phyloP scores from a whole-genome alignment of 2,329 filamentous ascomycete genomes.

The Ceratocystiopsis minuta region DNA sequence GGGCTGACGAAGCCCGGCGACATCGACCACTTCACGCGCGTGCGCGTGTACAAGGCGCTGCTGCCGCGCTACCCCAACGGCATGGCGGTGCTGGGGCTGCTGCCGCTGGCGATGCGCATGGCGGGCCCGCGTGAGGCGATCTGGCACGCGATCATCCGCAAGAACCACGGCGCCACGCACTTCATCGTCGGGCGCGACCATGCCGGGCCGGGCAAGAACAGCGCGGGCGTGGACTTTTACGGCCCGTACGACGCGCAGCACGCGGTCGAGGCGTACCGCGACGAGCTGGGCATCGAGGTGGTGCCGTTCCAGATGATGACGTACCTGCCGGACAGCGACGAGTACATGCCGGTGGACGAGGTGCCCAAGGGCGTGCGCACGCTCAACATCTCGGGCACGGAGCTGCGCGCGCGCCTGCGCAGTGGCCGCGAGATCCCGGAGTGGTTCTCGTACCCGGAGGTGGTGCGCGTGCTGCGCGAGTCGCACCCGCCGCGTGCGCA shows the following conservation, averaged over 20 bases:
- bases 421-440: slow-evolving; percentile 90
- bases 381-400: slow-evolving; percentile 70
- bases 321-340: slow-evolving; percentile 90
- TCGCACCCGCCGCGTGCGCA: slow-evolving; percentile 79
- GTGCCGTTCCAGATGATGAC: slow-evolving; percentile 99
- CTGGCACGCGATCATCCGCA: slow-evolving; percentile 99
- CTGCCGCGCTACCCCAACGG: slow-evolving; percentile 95
- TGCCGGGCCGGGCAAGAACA: slow-evolving; percentile 95
- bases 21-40: slow-evolving; percentile 98
- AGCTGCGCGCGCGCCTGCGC: slow-evolving; percentile 79
- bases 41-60: slow-evolving; percentile 94
- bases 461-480: slow-evolving; percentile 88
- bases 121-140: slow-evolving; percentile 94
- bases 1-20: slow-evolving; percentile 97
- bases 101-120: slow-evolving; percentile 98
- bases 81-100: slow-evolving; percentile 90
- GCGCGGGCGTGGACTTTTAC: slow-evolving; percentile 91
- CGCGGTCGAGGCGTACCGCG: slow-evolving; percentile 87
- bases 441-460: slow-evolving; percentile 99
- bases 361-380: slow-evolving; percentile 71
- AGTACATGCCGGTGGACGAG: slow-evolving; percentile 87
- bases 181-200: slow-evolving; percentile 99
- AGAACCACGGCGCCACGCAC: slow-evolving; percentile 97
- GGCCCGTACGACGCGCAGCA: slow-evolving; percentile 95
- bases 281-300: slow-evolving; percentile 95